Evolutionary conservation across 2,329 filamentous ascomycete genomes (phyloP), one percentile per base, ranked within the genome.

Genomic region (Trichophyton mentagrophytes): DNA sequence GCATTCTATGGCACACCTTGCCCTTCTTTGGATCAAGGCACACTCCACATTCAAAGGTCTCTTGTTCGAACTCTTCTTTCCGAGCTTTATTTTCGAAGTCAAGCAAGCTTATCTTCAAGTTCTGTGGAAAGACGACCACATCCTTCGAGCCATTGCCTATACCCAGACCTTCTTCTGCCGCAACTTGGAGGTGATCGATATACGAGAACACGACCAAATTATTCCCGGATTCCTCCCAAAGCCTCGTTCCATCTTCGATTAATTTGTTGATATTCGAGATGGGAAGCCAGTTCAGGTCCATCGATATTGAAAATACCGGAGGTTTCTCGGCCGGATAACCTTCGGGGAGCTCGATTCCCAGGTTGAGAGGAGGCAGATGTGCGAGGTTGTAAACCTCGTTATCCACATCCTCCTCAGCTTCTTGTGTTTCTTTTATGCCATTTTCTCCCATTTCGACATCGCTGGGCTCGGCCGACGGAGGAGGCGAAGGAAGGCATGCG

Each of bases 21-120:
- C 93, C 93, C 71, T 95, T 96, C 73, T 96, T 96, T 0, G 90
- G 90, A 72, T 97, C 92, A 55, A 96, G 74, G 70, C 91, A 96
- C 56, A 97, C 82, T 1, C 87, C 89, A 66, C 92, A 97, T 59
- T 91, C 85, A 69, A 93, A 96, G 0, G 89, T 95, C 67, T 86
- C 87, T 65, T 84, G 84, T 63, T 93, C 86, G 70, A 96, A 97
- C 0, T 85, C 84, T 22, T 83, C 82, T 60, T 83, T 82, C 69
- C 87, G 87, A 5, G 87, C 85, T 63, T 85, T 85, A 62, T 83
- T 85, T 68, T 96, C 88, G 67, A 88, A 90, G 65, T 90, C 87
- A 49, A 96, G 73, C 13, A 96, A 78, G 3, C 85, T 81, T 17
- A 89, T 82, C 72, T 89, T 88, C 60, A 82, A 65, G 2, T 76